phyloP scores from a whole-genome alignment of 2,329 filamentous ascomycete genomes.

The Falciphora oryzae region DNA sequence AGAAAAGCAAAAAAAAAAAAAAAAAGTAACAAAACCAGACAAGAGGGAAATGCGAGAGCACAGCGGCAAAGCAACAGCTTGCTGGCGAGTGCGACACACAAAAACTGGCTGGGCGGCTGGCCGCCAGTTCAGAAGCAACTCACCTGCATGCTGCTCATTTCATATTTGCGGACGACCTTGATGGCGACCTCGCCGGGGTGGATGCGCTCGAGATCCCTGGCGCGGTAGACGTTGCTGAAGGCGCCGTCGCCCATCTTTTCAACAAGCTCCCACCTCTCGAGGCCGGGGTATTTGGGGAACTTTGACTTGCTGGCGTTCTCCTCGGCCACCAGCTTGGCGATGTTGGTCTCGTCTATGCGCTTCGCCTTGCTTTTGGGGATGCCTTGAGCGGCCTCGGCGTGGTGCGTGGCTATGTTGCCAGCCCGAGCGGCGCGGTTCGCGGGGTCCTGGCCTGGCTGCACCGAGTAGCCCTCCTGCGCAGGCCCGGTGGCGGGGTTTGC shows the following conservation, averaged over 20 bases:
- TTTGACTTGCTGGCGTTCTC: slow-evolving; percentile 82
- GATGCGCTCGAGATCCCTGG: slow-evolving; percentile 65
- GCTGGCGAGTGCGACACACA: not conserved
- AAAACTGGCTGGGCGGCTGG: not conserved
- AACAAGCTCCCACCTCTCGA: slow-evolving; percentile 78
- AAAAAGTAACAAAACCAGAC: slow-evolving; percentile 11
- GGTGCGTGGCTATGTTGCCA: slow-evolving; percentile 57
- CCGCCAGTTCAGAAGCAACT: slow-evolving; percentile 36
- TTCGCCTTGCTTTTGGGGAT: slow-evolving; percentile 33
- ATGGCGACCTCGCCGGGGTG: slow-evolving; percentile 76
- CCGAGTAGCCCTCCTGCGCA: slow-evolving; percentile 54
- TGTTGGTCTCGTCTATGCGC: slow-evolving; percentile 57
- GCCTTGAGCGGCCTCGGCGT: slow-evolving; percentile 55
- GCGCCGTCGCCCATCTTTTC: slow-evolving; percentile 99
- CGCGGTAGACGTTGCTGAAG: slow-evolving; percentile 97
- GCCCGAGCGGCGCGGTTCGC: slow-evolving; percentile 66
- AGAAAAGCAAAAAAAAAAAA: slow-evolving; percentile 14
- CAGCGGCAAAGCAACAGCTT: not conserved
- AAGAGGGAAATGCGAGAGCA: not conserved
- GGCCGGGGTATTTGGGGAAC: slow-evolving; percentile 77
- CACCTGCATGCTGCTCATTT: slow-evolving; percentile 99
- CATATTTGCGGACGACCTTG: slow-evolving; percentile 97
- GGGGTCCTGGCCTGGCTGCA: slow-evolving; percentile 46
- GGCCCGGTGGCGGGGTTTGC: slow-evolving; percentile 37
- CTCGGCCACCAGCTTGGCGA: slow-evolving; percentile 84